Evolutionary conservation across 169 alveolate genomes (phyloP).

Genomic region (Babesia bigemina): DNA sequence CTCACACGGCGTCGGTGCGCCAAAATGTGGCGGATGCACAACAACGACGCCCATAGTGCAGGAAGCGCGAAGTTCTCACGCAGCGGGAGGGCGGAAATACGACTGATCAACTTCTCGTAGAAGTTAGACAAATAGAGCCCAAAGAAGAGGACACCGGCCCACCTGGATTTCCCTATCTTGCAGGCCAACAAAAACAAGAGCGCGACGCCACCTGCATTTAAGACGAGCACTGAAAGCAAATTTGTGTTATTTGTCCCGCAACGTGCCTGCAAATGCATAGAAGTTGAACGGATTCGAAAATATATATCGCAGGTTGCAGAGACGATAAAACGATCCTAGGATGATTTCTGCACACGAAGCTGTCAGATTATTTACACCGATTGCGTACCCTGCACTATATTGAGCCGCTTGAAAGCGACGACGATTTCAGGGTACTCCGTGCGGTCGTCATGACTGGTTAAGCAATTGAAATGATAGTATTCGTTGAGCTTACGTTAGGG

Average conservation of each 20-base stretch:
- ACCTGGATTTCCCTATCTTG: constrained; percentile 13
- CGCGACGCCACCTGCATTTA: constrained; percentile 40
- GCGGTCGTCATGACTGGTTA: constrained; percentile 21
- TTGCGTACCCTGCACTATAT: constrained; percentile 43
- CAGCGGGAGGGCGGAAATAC: constrained; percentile 52
- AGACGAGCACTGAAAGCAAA: constrained; percentile 7
- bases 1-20: neutral
- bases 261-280: constrained; percentile 46
- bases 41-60: constrained; percentile 32
- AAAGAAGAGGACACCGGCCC: constrained; percentile 30
- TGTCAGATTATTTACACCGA: neutral
- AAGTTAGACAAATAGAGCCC: constrained; percentile 45
- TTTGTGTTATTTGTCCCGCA: neutral
- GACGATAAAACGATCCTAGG: constrained; percentile 35
- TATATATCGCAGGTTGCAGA: constrained; percentile 4
- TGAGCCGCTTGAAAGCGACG: constrained; percentile 36
- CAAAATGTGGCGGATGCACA: constrained; percentile 15
- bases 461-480: neutral
- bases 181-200: constrained; percentile 27
- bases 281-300: constrained; percentile 31
- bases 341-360: constrained; percentile 13
- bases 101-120: constrained; percentile 25
- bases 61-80: constrained; percentile 55
- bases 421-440: constrained; percentile 42
- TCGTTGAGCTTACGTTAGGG: constrained; percentile 19